Base-by-base conservation (phyloP, 179 eudicot genomes). In the Silene coronaria region DNA sequence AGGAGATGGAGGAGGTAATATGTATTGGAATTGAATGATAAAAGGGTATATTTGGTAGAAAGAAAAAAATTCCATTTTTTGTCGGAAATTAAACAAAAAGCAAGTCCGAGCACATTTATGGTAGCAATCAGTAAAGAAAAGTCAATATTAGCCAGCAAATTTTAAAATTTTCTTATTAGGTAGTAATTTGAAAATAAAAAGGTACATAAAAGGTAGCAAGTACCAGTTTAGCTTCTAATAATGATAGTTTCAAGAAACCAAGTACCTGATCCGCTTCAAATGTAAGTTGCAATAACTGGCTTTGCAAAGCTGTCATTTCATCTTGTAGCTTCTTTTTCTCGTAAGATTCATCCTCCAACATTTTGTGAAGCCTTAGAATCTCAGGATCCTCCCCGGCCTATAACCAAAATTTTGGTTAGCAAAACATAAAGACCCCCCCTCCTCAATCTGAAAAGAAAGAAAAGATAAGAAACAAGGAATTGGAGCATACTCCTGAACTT, bases 301-400 rank as follows among this genome's bases (percentile, higher is more conserved):
- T 87, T 79, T 83, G 89, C 75, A 96, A 78, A 38, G 88, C 72
- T 32, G 84, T 84, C 38, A 90, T 70, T 85, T 96, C 98, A 80
- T 93, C 91, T 84, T 96, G 90, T 74, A 93, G 89, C 79, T 82
- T 93, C 78, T 83, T 88, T 72, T 88, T 96, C 81, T 93, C 87
- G 73, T 53, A 82, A 61, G 76, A 78, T 81, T 96, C 99, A 70
- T 91, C 98, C 74, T 96, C 96, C 57, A 96, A 86, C 82, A 87
- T 58, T 79, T 84, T 85, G 76, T 82, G 88, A 76, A 93, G 89
- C 80, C 84, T 82, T 70, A 83, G 28, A 69, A 85, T 74, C 78
- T 91, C 90, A 63, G 87, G 59, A 81, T 80, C 84, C 82, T 88
- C 98, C 75, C 91, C 97, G 79, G 83, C 89, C 97, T 89, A 79